phyloP scores from a whole-genome alignment of 2,329 filamentous ascomycete genomes.

The Talaromyces sp. region DNA sequence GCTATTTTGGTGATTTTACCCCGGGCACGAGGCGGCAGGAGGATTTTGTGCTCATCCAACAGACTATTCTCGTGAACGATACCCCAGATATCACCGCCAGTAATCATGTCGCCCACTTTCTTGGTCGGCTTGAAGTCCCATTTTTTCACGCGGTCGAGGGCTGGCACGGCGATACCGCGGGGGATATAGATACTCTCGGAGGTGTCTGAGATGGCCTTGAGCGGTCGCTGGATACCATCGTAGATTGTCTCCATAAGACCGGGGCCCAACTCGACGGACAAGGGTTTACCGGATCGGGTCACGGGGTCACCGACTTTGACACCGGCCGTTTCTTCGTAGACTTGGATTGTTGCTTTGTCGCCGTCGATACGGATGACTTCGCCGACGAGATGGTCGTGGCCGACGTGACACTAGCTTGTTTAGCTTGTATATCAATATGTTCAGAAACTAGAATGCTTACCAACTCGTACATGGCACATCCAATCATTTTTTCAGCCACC shows the following conservation, averaged over 20 bases:
- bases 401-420: conserved; percentile 71
- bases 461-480: conserved; percentile 99
- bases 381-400: conserved; percentile 85
- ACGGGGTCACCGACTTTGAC: conserved; percentile 96
- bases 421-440: background rate
- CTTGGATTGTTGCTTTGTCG: conserved; percentile 96
- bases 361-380: conserved; percentile 97
- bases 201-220: conserved; percentile 74
- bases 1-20: conserved; percentile 92
- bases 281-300: conserved; percentile 81
- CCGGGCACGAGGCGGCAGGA: conserved; percentile 82
- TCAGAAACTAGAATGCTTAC: conserved; percentile 48
- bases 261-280: conserved; percentile 95
- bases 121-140: conserved; percentile 88
- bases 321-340: conserved; percentile 98
- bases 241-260: conserved; percentile 99
- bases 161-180: conserved; percentile 82
- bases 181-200: conserved; percentile 95
- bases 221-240: conserved; percentile 95
- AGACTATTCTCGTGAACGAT: conserved; percentile 95
- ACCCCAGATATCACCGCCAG: conserved; percentile 94
- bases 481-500: conserved; percentile 96
- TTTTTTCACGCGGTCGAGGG: conserved; percentile 85
- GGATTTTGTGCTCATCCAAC: conserved; percentile 86
- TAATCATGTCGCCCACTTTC: conserved; percentile 96